Evolutionary conservation across 179 eudicot species (phyloP).

Genomic region (Nepenthes alata): DNA sequence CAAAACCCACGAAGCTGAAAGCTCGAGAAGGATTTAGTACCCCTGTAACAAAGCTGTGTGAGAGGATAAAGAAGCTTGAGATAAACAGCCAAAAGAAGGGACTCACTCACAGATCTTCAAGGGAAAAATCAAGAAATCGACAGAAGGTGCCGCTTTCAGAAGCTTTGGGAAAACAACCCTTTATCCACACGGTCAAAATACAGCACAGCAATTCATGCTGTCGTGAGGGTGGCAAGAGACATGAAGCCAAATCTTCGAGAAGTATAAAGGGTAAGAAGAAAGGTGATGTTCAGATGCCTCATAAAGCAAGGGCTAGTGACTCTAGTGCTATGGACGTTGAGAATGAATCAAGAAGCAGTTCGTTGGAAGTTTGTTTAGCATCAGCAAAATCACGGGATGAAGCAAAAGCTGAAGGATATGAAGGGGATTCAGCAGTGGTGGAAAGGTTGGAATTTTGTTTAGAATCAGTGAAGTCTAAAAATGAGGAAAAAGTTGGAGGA

Average conservation of each 20-base stretch:
- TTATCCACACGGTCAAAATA: constrained; percentile 16
- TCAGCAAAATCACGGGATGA: constrained; percentile 1
- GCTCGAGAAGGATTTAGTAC: constrained; percentile 26
- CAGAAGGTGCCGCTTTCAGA: constrained; percentile 15
- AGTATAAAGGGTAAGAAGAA: constrained; percentile 17
- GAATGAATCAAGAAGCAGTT: constrained; percentile 16
- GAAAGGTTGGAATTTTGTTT: background rate
- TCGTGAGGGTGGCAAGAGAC: background rate
- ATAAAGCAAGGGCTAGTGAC: constrained; percentile 13
- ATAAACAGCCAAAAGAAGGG: constrained; percentile 47
- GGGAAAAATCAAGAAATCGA: constrained; percentile 12
- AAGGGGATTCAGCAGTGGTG: background rate
- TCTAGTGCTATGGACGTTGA: constrained; percentile 24
- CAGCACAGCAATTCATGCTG: constrained; percentile 8
- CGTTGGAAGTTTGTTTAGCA: constrained; percentile 7
- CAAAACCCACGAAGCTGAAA: constrained; percentile 37
- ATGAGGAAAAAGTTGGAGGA: constrained; percentile 7
- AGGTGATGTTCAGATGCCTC: constrained; percentile 7
- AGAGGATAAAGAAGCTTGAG: constrained; percentile 59
- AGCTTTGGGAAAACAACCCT: constrained; percentile 12
- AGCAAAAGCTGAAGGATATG: constrained; percentile 6
- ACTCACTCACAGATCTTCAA: constrained; percentile 21
- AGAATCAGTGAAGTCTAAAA: too few species aligned
- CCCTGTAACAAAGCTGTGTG: constrained; percentile 60
- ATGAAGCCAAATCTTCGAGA: constrained; percentile 14